These are phyloP conservation scores for Hondaea fermentalgiana DNA, from an alignment of 108 stramenopile genomes.

Conservation along the genomic window DNA sequence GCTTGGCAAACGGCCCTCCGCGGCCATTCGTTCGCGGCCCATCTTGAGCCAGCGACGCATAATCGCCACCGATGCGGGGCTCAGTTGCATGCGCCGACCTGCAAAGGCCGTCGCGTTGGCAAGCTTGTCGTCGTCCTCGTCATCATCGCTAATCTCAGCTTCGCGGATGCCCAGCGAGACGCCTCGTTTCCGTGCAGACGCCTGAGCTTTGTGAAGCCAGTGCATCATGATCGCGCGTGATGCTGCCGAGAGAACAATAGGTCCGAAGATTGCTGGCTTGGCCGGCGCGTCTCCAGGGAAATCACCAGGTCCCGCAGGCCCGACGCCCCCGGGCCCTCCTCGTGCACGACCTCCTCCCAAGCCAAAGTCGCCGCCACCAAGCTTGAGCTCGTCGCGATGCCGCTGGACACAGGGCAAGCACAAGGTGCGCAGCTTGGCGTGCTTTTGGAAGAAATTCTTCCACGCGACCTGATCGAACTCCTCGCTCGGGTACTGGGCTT, in stretches of 20 bases:
- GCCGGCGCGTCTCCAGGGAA: background rate
- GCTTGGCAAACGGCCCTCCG: background rate
- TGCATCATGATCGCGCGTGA: conserved; percentile 25
- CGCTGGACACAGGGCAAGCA: background rate
- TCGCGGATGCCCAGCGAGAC: background rate
- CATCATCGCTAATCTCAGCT: conserved; percentile 26
- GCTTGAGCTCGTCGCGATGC: background rate
- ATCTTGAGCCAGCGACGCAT: conserved; percentile 19
- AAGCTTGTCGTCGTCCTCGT: conserved; percentile 18
- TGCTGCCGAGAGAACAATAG: conserved; percentile 23
- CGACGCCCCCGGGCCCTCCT: background rate
- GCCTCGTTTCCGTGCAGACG: background rate
- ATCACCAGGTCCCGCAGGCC: background rate
- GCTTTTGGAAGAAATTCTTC: conserved; percentile 23
- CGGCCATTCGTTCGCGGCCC: background rate
- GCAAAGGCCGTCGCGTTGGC: background rate
- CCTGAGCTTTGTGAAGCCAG: conserved; percentile 20
- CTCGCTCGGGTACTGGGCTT: conserved; percentile 30
- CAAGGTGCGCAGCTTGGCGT: background rate
- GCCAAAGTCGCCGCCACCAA: background rate
- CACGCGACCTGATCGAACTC: conserved; percentile 57
- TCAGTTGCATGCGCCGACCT: background rate
- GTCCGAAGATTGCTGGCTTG: background rate
- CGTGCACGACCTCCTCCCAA: background rate
- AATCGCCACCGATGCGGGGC: conserved; percentile 21